These are phyloP conservation scores for Pseudocercospora macadamiae DNA, from an alignment of 2,329 filamentous ascomycete species.

Conservation along the genomic window DNA sequence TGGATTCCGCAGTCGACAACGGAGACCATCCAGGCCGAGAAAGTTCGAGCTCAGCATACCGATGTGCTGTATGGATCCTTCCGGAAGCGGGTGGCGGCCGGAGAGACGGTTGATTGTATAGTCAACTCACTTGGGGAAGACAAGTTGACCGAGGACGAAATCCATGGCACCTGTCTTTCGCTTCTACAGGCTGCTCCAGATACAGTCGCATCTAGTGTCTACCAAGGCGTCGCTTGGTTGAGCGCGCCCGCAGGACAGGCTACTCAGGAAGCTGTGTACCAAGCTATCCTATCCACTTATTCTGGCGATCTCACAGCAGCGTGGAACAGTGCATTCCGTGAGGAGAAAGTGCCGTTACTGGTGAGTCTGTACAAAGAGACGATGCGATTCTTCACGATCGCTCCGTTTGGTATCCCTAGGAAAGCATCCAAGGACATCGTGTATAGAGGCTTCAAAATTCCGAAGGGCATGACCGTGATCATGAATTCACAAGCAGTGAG, in stretches of 20 bases:
- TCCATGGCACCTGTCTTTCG: constrained; percentile 13
- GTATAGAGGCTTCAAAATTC: neutral
- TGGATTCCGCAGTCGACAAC: constrained; percentile 1
- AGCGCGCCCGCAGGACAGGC: constrained; percentile 4
- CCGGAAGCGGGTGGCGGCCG: neutral
- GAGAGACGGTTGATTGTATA: constrained; percentile 12
- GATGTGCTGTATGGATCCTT: constrained; percentile 3
- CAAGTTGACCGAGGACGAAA: constrained; percentile 13
- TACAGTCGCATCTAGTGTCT: constrained; percentile 10
- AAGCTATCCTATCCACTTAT: constrained; percentile 8
- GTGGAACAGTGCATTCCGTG: constrained; percentile 13
- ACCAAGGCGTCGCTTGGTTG: constrained; percentile 11
- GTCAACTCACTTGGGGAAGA: constrained; percentile 8
- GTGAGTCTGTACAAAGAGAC: constrained; percentile 15
- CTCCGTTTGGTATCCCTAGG: constrained; percentile 4
- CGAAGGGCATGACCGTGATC: constrained; percentile 12
- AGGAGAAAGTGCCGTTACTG: constrained; percentile 11
- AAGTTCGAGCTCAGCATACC: neutral
- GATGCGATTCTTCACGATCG: constrained; percentile 13
- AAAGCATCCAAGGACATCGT: constrained; percentile 1
- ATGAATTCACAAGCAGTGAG: constrained; percentile 12
- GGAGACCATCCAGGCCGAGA: constrained; percentile 10
- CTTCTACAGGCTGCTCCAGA: constrained; percentile 13
- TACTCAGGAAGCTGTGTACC: constrained; percentile 5
- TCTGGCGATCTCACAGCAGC: constrained; percentile 3